Evolutionary conservation across 257 asterid species (phyloP).

Genomic region (Euphrasia confusa): DNA sequence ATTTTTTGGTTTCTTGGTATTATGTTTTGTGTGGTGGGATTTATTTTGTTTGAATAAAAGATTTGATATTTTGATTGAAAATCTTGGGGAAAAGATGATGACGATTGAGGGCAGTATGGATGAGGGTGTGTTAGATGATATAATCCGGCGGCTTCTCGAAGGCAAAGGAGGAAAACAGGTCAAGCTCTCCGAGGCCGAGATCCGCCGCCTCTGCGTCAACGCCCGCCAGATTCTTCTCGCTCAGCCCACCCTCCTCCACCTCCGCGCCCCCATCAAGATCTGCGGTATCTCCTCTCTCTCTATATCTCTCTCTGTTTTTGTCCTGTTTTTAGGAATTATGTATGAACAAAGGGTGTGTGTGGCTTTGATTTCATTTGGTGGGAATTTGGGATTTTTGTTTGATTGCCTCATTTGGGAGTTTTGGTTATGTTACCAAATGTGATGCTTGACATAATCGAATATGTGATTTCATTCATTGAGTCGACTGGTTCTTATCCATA

Average conservation of each 20-base stretch:
- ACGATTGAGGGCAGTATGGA: constrained; percentile 88
- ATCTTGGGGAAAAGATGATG: constrained; percentile 41
- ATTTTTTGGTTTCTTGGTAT: too few relatives aligned
- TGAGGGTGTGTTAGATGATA: constrained; percentile 68
- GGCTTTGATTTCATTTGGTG: not conserved
- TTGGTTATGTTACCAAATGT: not conserved
- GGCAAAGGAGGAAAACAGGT: constrained; percentile 93
- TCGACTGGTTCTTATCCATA: not conserved
- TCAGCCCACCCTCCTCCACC: constrained; percentile 64
- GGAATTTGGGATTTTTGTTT: not conserved
- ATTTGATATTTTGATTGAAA: not conserved
- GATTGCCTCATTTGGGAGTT: not conserved
- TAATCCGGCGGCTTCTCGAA: constrained; percentile 64
- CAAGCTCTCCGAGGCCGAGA: constrained; percentile 90
- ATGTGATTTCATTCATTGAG: not conserved
- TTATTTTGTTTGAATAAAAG: not conserved
- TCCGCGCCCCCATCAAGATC: constrained; percentile 76
- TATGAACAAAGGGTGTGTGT: not conserved
- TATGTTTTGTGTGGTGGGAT: constrained; percentile 1
- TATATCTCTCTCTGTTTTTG: constrained; percentile 5
- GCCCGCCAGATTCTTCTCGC: constrained; percentile 77
- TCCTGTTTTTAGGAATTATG: constrained; percentile 1
- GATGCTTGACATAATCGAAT: not conserved
- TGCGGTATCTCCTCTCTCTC: constrained; percentile 40
- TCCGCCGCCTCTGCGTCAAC: constrained; percentile 87